Conservation (phyloP, 176 grass and related monocot genomes). For the Paspalum notatum region DNA sequence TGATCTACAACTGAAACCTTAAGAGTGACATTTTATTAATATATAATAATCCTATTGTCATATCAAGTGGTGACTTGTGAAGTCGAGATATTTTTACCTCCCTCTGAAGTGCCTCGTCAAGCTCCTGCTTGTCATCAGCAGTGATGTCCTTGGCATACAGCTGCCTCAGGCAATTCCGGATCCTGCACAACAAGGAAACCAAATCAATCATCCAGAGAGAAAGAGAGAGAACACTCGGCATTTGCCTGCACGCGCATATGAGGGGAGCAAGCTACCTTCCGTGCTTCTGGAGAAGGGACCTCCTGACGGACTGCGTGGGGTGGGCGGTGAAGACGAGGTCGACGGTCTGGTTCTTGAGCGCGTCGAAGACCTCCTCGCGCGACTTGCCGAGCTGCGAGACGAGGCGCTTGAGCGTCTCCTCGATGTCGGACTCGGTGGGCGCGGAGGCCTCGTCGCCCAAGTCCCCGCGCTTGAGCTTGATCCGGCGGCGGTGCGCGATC, state of each 20-base stretch:
- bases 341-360: constrained; percentile 94
- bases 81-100: constrained; percentile 58
- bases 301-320: constrained; percentile 84
- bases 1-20: background rate
- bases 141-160: constrained; percentile 90
- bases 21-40: background rate
- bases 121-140: constrained; percentile 92
- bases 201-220: constrained; percentile 18
- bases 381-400: constrained; percentile 79
- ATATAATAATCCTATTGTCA: background rate
- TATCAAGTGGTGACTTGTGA: constrained; percentile 12
- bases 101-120: constrained; percentile 97
- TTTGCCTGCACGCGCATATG: background rate
- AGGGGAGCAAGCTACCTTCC: constrained; percentile 45
- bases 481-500: constrained; percentile 84
- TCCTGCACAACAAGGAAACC: constrained; percentile 50
- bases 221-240: constrained; percentile 4
- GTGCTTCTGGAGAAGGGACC: constrained; percentile 98
- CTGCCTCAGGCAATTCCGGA: constrained; percentile 84
- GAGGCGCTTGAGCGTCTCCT: constrained; percentile 92
- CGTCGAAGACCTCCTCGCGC: constrained; percentile 84
- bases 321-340: constrained; percentile 98
- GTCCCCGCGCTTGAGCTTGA: constrained; percentile 87
- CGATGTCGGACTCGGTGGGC: constrained; percentile 92
- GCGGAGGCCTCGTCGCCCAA: constrained; percentile 86